Conservation (phyloP, 1,139 yeast species). For the Debaryomyces psychrophilus region DNA sequence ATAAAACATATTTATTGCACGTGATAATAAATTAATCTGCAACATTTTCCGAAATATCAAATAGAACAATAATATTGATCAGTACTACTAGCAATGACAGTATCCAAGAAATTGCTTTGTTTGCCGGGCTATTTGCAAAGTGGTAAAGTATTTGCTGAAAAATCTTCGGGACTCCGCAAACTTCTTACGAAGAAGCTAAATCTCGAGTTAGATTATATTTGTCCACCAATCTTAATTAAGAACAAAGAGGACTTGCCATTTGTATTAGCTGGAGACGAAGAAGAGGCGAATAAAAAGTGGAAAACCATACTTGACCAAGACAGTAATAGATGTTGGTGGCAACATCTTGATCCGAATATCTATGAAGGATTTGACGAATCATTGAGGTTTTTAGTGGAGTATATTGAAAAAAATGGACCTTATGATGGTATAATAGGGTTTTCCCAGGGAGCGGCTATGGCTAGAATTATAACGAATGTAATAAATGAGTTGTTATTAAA, state of each 20-base stretch:
- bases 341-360: constrained; percentile 26
- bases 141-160: constrained; percentile 73
- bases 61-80: not conserved
- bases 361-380: constrained; percentile 38
- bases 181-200: constrained; percentile 62
- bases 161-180: constrained; percentile 78
- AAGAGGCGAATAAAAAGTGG: constrained; percentile 32
- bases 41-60: not conserved
- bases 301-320: constrained; percentile 42
- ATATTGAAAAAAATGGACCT: constrained; percentile 76
- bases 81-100: constrained; percentile 1
- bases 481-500: constrained; percentile 42
- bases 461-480: constrained; percentile 56
- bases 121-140: constrained; percentile 60
- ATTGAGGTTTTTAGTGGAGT: constrained; percentile 47
- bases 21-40: constrained; percentile 1
- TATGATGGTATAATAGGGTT: constrained; percentile 88
- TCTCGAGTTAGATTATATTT: constrained; percentile 41
- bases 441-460: constrained; percentile 91
- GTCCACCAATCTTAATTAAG: constrained; percentile 35
- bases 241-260: constrained; percentile 34
- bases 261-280: constrained; percentile 28
- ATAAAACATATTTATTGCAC: too few species aligned
- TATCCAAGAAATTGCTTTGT: constrained; percentile 29
- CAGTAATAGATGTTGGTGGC: constrained; percentile 56